phyloP scores from a whole-genome alignment of 2,329 filamentous ascomycete genomes.

The Aureobasidium sp. region DNA sequence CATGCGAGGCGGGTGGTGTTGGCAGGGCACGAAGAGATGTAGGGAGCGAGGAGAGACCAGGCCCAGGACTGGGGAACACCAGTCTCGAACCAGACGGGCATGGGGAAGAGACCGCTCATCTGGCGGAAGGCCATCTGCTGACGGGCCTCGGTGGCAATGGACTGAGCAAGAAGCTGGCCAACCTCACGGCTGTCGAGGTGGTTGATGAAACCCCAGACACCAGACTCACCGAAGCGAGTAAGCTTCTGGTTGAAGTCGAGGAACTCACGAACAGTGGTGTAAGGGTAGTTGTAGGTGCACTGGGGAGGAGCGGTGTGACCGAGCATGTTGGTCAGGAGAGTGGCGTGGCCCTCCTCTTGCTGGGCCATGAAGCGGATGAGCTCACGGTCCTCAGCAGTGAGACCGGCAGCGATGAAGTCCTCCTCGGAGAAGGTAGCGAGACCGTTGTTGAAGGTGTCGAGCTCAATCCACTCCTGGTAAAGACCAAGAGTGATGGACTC shows the following conservation, averaged over 20 bases:
- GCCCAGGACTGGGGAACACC: constrained; percentile 79
- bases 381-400: constrained; percentile 61
- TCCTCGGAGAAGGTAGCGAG: constrained; percentile 60
- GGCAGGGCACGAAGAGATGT: constrained; percentile 68
- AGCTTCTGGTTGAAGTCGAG: constrained; percentile 80
- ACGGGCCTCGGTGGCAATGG: constrained; percentile 70
- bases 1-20: constrained; percentile 69
- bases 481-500: constrained; percentile 67
- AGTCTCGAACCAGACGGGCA: constrained; percentile 75
- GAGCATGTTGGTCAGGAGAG: constrained; percentile 69
- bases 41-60: constrained; percentile 74
- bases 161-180: constrained; percentile 65
- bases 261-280: constrained; percentile 65
- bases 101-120: constrained; percentile 70
- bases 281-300: constrained; percentile 79
- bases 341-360: constrained; percentile 72
- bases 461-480: constrained; percentile 79
- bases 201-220: constrained; percentile 73
- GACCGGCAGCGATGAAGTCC: constrained; percentile 62
- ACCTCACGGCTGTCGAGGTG: constrained; percentile 72
- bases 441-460: constrained; percentile 74
- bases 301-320: constrained; percentile 62
- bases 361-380: constrained; percentile 71
- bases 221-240: constrained; percentile 73
- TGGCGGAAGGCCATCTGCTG: constrained; percentile 83